Evolutionary conservation across 2,329 filamentous ascomycete genomes (phyloP), one percentile per base, ranked within the genome.

Genomic region (Aspergillus sp.): DNA sequence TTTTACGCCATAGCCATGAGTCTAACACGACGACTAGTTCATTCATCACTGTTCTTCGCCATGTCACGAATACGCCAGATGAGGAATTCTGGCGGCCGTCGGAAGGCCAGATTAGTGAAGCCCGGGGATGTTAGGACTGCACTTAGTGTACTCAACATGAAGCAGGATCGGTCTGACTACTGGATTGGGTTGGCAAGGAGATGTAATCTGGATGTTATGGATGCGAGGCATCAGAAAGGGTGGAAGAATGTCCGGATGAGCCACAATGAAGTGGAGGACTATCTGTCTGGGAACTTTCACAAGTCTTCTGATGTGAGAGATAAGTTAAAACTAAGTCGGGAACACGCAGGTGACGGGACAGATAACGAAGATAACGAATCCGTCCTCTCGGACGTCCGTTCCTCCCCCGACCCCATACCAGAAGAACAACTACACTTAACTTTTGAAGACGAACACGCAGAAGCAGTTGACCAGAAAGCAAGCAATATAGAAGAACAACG

Each of bases 1-100:
- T 84, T 95, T 41, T 77, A 90, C 59, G 79, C 79, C 7, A 66
- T 95, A 2, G 74, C 79, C 0, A 64, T 86, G 1, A 85, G 79
- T 46, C 55, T 93, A 12, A 90, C 86, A 0, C 81, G 80, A 49
- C 78, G 86, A 10, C 68, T 95, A 1, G 73, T 93, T 2, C 80
- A 86, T 42, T 80, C 85, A 0, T 74, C 81, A 0, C 69, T 93
- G 0, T 86, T 85, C 57, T 79, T 88, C 49, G 80, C 84, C n/a
- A 78, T 80, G 62, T 85, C 85, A 2, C 77, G 88, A 38, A 68
- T 89, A 20, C 77, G 82, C 45, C 74, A 82, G 33, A 68, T 63
- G 56, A 64, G 64, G 33, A 58, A 49, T 58, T 58, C 49, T 47
- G 62, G 58, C 27, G 56, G 63, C 52, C 37, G 19, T 20, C 54